Conservation (phyloP, 495 filamentous ascomycete genomes). For the Penicillium fimorum region DNA sequence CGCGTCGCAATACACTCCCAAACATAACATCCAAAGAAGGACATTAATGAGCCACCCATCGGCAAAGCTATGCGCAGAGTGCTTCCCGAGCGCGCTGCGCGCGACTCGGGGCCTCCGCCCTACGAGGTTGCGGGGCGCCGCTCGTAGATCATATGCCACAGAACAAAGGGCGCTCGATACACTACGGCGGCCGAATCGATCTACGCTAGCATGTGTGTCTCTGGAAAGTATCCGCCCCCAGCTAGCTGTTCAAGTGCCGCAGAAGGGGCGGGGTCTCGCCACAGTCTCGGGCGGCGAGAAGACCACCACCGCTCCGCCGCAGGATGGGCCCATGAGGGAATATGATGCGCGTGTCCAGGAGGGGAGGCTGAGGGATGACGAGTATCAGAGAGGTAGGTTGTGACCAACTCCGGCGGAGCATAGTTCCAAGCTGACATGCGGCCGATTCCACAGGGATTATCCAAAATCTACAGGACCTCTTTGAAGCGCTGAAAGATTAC, state of each 20-base stretch:
- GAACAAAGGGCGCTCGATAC: conserved; percentile 9
- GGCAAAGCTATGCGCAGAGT: conserved; percentile 36
- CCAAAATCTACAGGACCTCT: conserved; percentile 81
- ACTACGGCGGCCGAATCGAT: conserved; percentile 1
- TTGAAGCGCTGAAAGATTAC: conserved; percentile 78
- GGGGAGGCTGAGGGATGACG: conserved; percentile 76
- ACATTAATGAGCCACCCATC: conserved; percentile 35
- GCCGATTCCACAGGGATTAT: conserved; percentile 64
- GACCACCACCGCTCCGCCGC: conserved; percentile 13
- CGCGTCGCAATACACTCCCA: conserved; percentile 4
- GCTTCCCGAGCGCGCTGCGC: conserved; percentile 33
- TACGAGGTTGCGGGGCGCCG: conserved; percentile 18
- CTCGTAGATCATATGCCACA: conserved; percentile 11
- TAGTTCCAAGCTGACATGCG: conserved; percentile 3
- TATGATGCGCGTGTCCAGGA: conserved; percentile 76
- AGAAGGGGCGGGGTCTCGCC: conserved; percentile 20
- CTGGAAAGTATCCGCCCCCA: neutral
- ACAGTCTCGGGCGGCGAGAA: conserved; percentile 13
- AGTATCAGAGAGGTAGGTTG: conserved; percentile 78
- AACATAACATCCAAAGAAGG: conserved; percentile 2
- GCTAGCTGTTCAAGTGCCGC: conserved; percentile 10
- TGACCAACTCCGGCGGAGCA: neutral
- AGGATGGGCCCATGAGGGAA: conserved; percentile 73
- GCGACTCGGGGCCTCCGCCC: conserved; percentile 23
- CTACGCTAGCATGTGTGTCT: neutral